Conservation (phyloP, 768 basidiomycete genomes). For the Trametes elegans region DNA sequence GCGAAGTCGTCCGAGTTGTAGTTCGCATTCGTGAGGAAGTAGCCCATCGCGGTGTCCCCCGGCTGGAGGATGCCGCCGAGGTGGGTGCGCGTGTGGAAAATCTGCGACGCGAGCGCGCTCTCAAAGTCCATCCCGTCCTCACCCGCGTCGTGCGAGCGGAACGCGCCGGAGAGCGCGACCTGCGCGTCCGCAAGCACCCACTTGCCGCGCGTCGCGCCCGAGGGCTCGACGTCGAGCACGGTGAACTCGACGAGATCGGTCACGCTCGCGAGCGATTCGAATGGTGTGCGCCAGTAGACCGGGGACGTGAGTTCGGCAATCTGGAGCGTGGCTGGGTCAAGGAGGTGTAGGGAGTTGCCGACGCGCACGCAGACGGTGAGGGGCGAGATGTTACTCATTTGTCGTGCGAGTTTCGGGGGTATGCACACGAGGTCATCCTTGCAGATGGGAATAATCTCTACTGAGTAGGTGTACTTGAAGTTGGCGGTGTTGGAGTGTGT, state of each 20-base stretch:
- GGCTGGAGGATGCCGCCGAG: constrained; percentile 92
- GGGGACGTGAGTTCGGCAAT: constrained; percentile 73
- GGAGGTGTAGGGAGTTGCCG: constrained; percentile 85
- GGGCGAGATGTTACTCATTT: constrained; percentile 85
- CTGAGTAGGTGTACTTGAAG: constrained; percentile 96
- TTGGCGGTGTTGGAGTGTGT: constrained; percentile 91
- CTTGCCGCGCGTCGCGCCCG: constrained; percentile 68
- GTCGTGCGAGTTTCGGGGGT: constrained; percentile 76
- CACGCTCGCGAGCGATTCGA: constrained; percentile 77
- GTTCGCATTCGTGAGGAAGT: constrained; percentile 84
- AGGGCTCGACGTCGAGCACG: constrained; percentile 90
- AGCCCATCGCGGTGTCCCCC: constrained; percentile 91
- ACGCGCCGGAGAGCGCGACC: constrained; percentile 81
- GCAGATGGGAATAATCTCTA: constrained; percentile 96
- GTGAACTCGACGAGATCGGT: constrained; percentile 93
- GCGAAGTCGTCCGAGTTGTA: constrained; percentile 91
- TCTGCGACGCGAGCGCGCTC: constrained; percentile 61
- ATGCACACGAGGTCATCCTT: constrained; percentile 97
- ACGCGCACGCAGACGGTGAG: constrained; percentile 88
- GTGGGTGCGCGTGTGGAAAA: constrained; percentile 95
- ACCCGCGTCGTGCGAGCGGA: constrained; percentile 49
- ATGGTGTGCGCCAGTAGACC: constrained; percentile 90
- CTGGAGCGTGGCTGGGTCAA: constrained; percentile 88
- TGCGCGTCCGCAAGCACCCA: constrained; percentile 87
- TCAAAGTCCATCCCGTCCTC: constrained; percentile 60